phyloP scores from a whole-genome alignment of 805 yeast genomes.

The Schwanniomyces polymorphus region DNA sequence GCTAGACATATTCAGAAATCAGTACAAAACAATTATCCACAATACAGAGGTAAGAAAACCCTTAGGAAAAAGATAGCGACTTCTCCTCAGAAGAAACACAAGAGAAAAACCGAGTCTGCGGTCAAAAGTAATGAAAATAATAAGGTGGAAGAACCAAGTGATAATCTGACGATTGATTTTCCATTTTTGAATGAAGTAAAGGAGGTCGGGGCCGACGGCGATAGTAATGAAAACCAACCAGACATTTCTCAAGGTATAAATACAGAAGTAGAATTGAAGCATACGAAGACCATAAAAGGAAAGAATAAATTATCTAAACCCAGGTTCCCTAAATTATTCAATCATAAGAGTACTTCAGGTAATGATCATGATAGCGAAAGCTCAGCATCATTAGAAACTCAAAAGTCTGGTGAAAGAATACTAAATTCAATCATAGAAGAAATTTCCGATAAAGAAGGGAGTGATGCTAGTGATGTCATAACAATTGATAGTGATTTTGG shows the following conservation, averaged over 20 bases:
- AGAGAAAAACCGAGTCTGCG: conserved; percentile 3
- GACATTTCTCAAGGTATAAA: conserved; percentile 13
- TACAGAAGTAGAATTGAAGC: background rate
- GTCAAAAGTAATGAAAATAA: background rate
- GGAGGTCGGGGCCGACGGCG: conserved; percentile 7
- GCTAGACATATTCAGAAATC: conserved; percentile 21
- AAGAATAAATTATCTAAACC: conserved; percentile 4
- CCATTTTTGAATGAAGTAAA: background rate
- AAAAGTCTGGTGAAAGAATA: background rate
- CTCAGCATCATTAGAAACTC: conserved; percentile 1
- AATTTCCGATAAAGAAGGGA: background rate
- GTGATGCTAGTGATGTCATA: conserved; percentile 14
- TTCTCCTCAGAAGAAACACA: background rate
- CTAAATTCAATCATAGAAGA: background rate
- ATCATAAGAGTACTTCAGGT: background rate
- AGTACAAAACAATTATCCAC: background rate
- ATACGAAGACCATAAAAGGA: conserved; percentile 9
- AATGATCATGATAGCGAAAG: conserved; percentile 4
- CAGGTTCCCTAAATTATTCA: conserved; percentile 5
- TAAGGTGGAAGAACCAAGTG: background rate
- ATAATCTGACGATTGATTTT: background rate
- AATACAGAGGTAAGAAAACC: background rate
- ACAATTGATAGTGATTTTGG: conserved; percentile 33
- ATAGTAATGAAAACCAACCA: conserved; percentile 13
- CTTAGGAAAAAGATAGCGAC: background rate